Conservation (phyloP, 2,329 filamentous ascomycete species). For the Nakataea oryzae region DNA sequence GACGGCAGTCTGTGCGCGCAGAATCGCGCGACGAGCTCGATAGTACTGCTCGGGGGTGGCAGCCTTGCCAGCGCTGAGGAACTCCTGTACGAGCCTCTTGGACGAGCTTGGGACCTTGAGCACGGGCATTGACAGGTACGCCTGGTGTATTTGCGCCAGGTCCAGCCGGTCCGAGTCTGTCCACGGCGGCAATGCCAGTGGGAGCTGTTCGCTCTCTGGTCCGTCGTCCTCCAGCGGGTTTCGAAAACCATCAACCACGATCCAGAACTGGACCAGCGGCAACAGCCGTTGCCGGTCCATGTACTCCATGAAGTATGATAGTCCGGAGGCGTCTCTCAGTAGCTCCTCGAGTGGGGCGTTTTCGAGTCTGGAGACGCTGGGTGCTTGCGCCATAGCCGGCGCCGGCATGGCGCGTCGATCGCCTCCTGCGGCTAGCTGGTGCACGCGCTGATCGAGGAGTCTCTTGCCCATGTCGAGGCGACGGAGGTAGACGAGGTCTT, state of each 20-base stretch:
- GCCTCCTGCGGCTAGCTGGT: conserved; percentile 57
- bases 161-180: conserved; percentile 77
- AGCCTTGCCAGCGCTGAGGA: conserved; percentile 65
- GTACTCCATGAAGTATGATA: conserved; percentile 99
- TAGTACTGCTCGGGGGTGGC: conserved; percentile 77
- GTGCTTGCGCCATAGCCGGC: conserved; percentile 14
- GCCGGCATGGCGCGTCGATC: conserved; percentile 28
- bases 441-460: conserved; percentile 80
- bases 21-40: conserved; percentile 67
- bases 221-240: conserved; percentile 87
- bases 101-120: conserved; percentile 65
- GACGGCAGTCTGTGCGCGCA: conserved; percentile 72
- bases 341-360: conserved; percentile 73
- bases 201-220: conserved; percentile 55
- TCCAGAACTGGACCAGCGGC: conserved; percentile 92
- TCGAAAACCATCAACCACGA: conserved; percentile 92
- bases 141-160: conserved; percentile 82
- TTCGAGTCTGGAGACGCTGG: conserved; percentile 52
- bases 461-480: conserved; percentile 86
- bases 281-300: conserved; percentile 90
- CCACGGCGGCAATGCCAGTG: conserved; percentile 58
- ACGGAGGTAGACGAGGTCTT: conserved; percentile 79
- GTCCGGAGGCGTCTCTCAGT: conserved; percentile 77
- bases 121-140: conserved; percentile 74
- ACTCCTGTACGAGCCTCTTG: conserved; percentile 60